These are phyloP conservation scores for Didymella sp. DNA, from an alignment of 2,329 filamentous ascomycete genomes.

Conservation along the genomic window DNA sequence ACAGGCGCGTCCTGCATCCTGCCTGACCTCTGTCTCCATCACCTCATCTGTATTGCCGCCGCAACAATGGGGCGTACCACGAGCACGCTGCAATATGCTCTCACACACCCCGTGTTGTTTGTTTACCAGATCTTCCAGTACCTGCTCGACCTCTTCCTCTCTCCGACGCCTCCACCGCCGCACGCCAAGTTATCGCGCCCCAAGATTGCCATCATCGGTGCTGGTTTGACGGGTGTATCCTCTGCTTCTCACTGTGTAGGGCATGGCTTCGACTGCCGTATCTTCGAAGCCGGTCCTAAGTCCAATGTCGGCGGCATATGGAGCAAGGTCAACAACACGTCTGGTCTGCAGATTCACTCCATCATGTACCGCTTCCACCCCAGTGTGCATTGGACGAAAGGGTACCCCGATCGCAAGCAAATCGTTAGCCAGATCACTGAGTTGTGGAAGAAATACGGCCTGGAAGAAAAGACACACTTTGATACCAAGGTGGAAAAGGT, in stretches of 20 bases:
- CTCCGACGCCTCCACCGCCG: slow-evolving; percentile 71
- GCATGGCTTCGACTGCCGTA: slow-evolving; percentile 80
- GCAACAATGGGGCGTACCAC: slow-evolving; percentile 29
- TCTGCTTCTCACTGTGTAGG: slow-evolving; percentile 83
- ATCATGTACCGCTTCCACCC: slow-evolving; percentile 90
- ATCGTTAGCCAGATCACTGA: slow-evolving; percentile 75
- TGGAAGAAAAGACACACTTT: slow-evolving; percentile 75
- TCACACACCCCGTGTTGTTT: slow-evolving; percentile 61
- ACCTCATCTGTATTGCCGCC: neutral
- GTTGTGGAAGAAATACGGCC: slow-evolving; percentile 77
- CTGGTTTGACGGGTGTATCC: slow-evolving; percentile 73
- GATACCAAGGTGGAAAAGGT: slow-evolving; percentile 72
- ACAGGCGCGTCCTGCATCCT: neutral
- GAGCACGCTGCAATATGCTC: slow-evolving; percentile 33
- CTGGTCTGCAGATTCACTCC: slow-evolving; percentile 81
- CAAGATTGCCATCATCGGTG: slow-evolving; percentile 58
- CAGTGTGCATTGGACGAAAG: slow-evolving; percentile 73
- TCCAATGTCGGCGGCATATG: slow-evolving; percentile 79
- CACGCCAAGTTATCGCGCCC: slow-evolving; percentile 65
- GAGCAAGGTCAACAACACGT: slow-evolving; percentile 83
- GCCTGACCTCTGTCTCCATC: neutral
- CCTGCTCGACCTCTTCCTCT: slow-evolving; percentile 68
- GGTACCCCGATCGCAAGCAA: slow-evolving; percentile 79
- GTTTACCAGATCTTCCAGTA: slow-evolving; percentile 71
- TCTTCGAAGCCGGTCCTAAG: slow-evolving; percentile 76